A percentile compares a stretch with the other conserved stretches of the same genome.
These are phyloP conservation scores for Calycina herbarum DNA, from an alignment of 2,329 filamentous ascomycete genomes.

Conservation along the genomic window DNA sequence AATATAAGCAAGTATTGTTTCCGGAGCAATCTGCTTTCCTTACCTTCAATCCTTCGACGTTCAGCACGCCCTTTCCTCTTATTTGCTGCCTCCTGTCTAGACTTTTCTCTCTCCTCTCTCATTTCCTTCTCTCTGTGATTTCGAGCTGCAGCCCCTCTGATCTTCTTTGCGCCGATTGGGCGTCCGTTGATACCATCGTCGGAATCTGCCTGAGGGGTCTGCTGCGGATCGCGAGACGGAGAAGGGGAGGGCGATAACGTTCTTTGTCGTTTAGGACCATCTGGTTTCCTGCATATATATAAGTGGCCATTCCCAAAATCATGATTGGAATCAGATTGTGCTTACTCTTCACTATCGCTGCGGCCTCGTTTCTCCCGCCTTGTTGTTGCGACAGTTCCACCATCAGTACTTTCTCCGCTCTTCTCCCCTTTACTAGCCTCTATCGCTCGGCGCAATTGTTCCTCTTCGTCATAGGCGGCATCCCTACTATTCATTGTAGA, in stretches of 20 bases:
- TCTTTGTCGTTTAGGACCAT: slow-evolving; percentile 76
- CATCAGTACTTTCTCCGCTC: slow-evolving; percentile 43
- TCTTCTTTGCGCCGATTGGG: slow-evolving; percentile 57
- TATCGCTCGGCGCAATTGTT: slow-evolving; percentile 82
- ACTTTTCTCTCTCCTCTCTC: slow-evolving; percentile 72
- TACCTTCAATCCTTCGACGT: slow-evolving; percentile 78
- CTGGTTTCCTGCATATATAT: slow-evolving; percentile 59
- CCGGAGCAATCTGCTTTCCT: slow-evolving; percentile 23
- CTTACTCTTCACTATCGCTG: slow-evolving; percentile 94
- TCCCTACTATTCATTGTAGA: slow-evolving; percentile 98
- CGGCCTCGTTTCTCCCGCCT: slow-evolving; percentile 78
- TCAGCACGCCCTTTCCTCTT: slow-evolving; percentile 83
- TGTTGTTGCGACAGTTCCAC: slow-evolving; percentile 42
- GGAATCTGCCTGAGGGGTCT: slow-evolving; percentile 60
- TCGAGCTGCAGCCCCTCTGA: slow-evolving; percentile 56
- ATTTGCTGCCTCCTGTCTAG: slow-evolving; percentile 71
- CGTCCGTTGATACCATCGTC: slow-evolving; percentile 64
- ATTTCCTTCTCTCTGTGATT: slow-evolving; percentile 63
- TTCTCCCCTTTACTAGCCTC: slow-evolving; percentile 89
- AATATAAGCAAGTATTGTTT: slow-evolving; percentile 35
- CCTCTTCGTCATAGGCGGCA: slow-evolving; percentile 93
- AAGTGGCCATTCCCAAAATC: slow-evolving; percentile 17
- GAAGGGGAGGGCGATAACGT: slow-evolving; percentile 75
- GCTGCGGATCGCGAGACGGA: slow-evolving; percentile 51
- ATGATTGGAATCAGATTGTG: background rate